phyloP scores from a whole-genome alignment of 352 stramenopile species.

The Phytopythium boreale region DNA sequence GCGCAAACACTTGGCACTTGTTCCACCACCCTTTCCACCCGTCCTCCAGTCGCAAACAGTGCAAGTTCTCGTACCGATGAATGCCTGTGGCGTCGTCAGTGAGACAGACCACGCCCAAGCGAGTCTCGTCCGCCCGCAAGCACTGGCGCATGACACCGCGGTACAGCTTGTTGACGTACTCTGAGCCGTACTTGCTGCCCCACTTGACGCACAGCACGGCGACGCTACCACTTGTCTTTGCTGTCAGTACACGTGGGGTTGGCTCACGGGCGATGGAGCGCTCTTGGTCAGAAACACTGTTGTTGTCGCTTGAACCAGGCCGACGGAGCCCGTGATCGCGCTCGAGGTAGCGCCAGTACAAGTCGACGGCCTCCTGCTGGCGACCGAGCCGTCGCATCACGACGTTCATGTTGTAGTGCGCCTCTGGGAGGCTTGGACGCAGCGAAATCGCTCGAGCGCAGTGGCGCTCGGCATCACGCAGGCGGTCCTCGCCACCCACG shows the following conservation, averaged over 20 bases:
- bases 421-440: slow-evolving; percentile 25
- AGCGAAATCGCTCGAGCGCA: slow-evolving; percentile 33
- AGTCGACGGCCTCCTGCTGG: slow-evolving; percentile 39
- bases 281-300: slow-evolving; percentile 88
- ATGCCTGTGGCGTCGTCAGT: slow-evolving; percentile 59
- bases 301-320: slow-evolving; percentile 77
- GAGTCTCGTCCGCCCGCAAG: background rate
- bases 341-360: slow-evolving; percentile 62
- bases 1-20: slow-evolving; percentile 69
- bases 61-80: slow-evolving; percentile 20
- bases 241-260: slow-evolving; percentile 54
- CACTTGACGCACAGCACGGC: slow-evolving; percentile 84
- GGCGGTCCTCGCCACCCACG: background rate
- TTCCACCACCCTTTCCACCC: slow-evolving; percentile 78
- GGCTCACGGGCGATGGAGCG: background rate
- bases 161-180: slow-evolving; percentile 84
- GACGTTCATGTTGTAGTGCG: slow-evolving; percentile 66
- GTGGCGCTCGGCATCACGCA: slow-evolving; percentile 33
- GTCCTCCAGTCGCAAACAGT: slow-evolving; percentile 20
- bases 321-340: slow-evolving; percentile 70
- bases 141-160: slow-evolving; percentile 33
- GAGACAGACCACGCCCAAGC: slow-evolving; percentile 59
- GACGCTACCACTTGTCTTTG: slow-evolving; percentile 8
- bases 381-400: slow-evolving; percentile 44
- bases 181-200: slow-evolving; percentile 73